Base-by-base conservation (phyloP, 306 rosid species). In the Alnus glutinosa region DNA sequence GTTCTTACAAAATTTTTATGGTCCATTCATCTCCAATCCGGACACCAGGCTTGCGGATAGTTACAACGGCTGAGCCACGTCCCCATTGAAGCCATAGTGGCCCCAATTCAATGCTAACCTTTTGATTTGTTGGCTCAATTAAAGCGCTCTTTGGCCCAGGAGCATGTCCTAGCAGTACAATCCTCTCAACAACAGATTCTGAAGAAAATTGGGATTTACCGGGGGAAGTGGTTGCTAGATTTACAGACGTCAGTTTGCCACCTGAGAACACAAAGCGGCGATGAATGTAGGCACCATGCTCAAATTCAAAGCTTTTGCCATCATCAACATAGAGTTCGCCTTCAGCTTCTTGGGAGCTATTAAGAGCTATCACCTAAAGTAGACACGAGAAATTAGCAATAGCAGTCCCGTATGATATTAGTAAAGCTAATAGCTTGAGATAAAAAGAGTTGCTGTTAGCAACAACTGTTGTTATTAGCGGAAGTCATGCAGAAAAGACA, bases 271-370 rank as follows among this genome's bases (percentile, higher is more conserved):
- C 66, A 77, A 95, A 95, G 36, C 89, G 97, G 44, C 98, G 97
- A 71, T 95, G 98, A 82, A 93, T 91, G 77, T 88, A 95, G 80
- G 88, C 90, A 16, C 99, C 99, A 42, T 89, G 63, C 76, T 85
- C 83, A 80, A 91, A 95, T 54, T 79, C 83, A 23, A 91, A 95
- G 88, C 96, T 95, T 80, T 82, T 90, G 28, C 99, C 99, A 42
- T 95, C 98, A 64, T 95, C 99, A 30, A 90, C 75, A 49, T 93
- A 95, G 57, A 95, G 87, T 76, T 92, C 99, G 54, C 99, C 99
- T 81, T 95, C 99, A 5, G 99, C 99, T 82, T 77, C 89, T 83
- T 84, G 96, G 71, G 98, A 90, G 71, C 93, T 95, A 85, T 95
- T 95, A 70, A 95, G 90, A 77, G 96, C 99, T 55, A 95, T 86